These are phyloP conservation scores for Haplosporangium sp. DNA, from an alignment of 371 early-diverging fungal species.

Conservation along the genomic window DNA sequence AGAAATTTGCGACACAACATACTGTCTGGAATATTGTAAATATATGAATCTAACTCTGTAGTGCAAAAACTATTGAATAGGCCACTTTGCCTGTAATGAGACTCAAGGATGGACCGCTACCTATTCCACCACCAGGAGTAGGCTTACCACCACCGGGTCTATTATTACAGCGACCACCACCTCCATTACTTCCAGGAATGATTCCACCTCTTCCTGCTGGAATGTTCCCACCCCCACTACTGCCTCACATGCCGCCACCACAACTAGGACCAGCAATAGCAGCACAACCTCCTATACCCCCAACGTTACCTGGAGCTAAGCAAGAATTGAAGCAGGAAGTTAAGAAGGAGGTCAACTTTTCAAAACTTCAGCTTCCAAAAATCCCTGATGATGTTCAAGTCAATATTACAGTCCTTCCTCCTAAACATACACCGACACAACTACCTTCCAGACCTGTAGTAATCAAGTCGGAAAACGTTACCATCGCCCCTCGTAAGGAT, in stretches of 20 bases:
- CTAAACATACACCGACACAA: conserved; percentile 35
- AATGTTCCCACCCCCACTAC: conserved; percentile 19
- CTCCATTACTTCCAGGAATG: conserved; percentile 43
- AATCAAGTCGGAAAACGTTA: conserved; percentile 35
- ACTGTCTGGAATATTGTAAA: no score
- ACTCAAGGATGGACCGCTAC: conserved; percentile 41
- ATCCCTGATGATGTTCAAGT: conserved; percentile 34
- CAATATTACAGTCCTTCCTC: conserved; percentile 34
- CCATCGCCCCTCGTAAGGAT: conserved; percentile 16
- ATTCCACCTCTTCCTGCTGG: conserved; percentile 27
- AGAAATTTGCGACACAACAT: not conserved
- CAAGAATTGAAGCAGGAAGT: conserved; percentile 29
- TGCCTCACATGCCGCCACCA: conserved; percentile 17
- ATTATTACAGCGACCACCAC: conserved; percentile 28
- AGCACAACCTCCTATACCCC: conserved; percentile 16
- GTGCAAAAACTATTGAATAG: not conserved
- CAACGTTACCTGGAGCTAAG: conserved; percentile 9
- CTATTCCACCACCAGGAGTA: conserved; percentile 53
- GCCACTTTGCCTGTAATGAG: conserved; percentile 39
- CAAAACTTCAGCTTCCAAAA: conserved; percentile 39
- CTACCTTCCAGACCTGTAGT: conserved; percentile 40
- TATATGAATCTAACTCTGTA: no score
- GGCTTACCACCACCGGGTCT: conserved; percentile 52
- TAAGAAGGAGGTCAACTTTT: conserved; percentile 30
- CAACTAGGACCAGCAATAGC: conserved; percentile 13